Evolutionary conservation across 176 grass and related monocot species (phyloP), one percentile per base, ranked within the genome.

Genomic region (Elaeis guineensis): DNA sequence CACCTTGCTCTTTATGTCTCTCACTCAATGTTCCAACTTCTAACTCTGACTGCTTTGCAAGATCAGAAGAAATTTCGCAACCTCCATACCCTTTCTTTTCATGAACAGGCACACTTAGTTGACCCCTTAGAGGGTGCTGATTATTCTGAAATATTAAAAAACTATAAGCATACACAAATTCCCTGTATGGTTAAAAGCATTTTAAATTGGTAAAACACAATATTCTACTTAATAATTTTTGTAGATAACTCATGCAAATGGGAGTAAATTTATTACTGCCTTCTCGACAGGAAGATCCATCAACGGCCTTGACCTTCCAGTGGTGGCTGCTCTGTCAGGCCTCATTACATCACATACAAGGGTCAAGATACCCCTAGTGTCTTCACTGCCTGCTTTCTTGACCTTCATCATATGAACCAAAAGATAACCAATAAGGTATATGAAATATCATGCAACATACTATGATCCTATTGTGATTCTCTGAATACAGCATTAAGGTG

Each of bases 1-100:
- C 75, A 69, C 82, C 82, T 63, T 77, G 78, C n/a, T 39, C 69
- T 80, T 78, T 80, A 55, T 74, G 8, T 69, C 81, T 90, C 21
- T 74, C 69, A 4, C 49, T 69, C 60, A 68, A 44, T 69, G 75
- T 83, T 74, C 65, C 64, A 86, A 77, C 59, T 59, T 63, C 75
- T n/a, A 67, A 22, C 25, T 55, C 65, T 51, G 71, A 32, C 39
- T 79, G 78, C 57, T 79, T 78, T 3, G 67, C 68, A 50, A 85
- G 61, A 35, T 62, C 79, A 65, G 86, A 76, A 52, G 59, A 48
- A 66, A 81, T 65, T 70, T 77, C 69, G 77, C 58, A 51, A 63
- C 74, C 76, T 86, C 69, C 79, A 49, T 65, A 55, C 63, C 53
- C 67, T 64, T 60, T 76, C 54, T 82, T 90, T 57, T 74, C 82